Evolutionary conservation across 1,284 basidiomycete species (phyloP), one percentile per base, ranked within the genome.

Genomic region (Pyrrhoderma lamaoense): DNA sequence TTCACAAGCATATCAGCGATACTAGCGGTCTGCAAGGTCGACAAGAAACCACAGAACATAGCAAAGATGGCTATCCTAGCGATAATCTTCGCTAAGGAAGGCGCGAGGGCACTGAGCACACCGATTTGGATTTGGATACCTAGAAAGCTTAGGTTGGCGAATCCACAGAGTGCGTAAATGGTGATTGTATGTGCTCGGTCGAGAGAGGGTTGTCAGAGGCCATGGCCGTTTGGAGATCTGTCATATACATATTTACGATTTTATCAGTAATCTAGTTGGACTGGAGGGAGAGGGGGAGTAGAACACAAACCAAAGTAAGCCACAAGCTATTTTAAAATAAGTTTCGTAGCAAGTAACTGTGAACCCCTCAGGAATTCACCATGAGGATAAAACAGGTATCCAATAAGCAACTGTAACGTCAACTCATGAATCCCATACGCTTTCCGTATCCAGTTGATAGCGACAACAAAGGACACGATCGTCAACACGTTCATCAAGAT

Each of bases 61-160:
- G n/a, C n/a, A n/a, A n/a, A n/a, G n/a, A n/a, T n/a, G n/a, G n/a
- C n/a, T n/a, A n/a, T n/a, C n/a, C n/a, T n/a, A n/a, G n/a, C n/a
- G n/a, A n/a, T n/a, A n/a, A n/a, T n/a, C n/a, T n/a, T n/a, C n/a
- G n/a, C n/a, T n/a, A n/a, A n/a, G n/a, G n/a, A n/a, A n/a, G n/a
- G n/a, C n/a, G n/a, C n/a, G n/a, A n/a, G n/a, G n/a, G n/a, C n/a
- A n/a, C n/a, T n/a, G n/a, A n/a, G n/a, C n/a, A n/a, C n/a, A n/a
- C n/a, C n/a, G n/a, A n/a, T n/a, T n/a, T n/a, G n/a, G n/a, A 94
- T 85, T 68, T 93, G 89, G 62, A 94, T 92, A 66, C 91, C 93
- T 39, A 93, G 70, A 35, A 87, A 90, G 56, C 82, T 77, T 37
- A 91, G 72, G 69, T 95, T 95, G 51, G 89, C 90, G 64, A 95